Percentiles rank a stretch among this genome's conserved stretches.
phyloP scores from a whole-genome alignment of 2,329 filamentous ascomycete species.

The Colletotrichum sp. region DNA sequence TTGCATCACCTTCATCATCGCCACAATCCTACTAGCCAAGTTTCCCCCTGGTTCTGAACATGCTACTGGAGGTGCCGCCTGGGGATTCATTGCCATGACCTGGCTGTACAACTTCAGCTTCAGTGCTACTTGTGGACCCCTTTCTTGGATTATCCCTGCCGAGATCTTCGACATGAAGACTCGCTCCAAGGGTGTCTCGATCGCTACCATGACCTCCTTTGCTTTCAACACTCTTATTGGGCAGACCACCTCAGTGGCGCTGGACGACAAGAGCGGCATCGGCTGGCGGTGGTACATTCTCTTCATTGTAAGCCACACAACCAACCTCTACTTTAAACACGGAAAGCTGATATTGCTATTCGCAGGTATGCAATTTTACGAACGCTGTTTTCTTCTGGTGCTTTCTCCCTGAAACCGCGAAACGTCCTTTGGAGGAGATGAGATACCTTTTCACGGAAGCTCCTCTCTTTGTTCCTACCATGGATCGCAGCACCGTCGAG shows the following conservation, averaged over 20 bases:
- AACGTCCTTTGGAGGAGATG: conserved; percentile 71
- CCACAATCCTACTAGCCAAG: conserved; percentile 52
- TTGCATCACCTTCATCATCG: conserved; percentile 74
- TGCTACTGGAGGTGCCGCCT: conserved; percentile 51
- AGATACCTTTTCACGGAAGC: conserved; percentile 70
- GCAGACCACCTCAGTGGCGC: conserved; percentile 66
- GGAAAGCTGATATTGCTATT: background rate
- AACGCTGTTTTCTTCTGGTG: conserved; percentile 61
- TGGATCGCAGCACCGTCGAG: conserved; percentile 49
- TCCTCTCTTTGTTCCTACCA: conserved; percentile 64
- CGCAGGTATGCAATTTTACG: conserved; percentile 64
- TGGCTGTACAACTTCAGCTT: conserved; percentile 86
- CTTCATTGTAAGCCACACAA: conserved; percentile 37
- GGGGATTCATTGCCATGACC: conserved; percentile 76
- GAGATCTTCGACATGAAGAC: conserved; percentile 82
- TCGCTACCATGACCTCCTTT: conserved; percentile 75
- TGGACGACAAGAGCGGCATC: conserved; percentile 43
- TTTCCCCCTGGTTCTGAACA: conserved; percentile 64
- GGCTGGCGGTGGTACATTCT: conserved; percentile 54
- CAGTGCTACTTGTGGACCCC: conserved; percentile 71
- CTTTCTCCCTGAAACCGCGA: conserved; percentile 69
- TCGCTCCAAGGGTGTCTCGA: conserved; percentile 74
- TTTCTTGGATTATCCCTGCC: conserved; percentile 66
- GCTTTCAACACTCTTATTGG: conserved; percentile 81
- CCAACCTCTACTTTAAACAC: background rate